A percentile compares a stretch with the other conserved stretches of the same genome.
These are phyloP conservation scores for Venturiaceae sp. DNA, from an alignment of 2,329 filamentous ascomycete genomes.

Conservation along the genomic window DNA sequence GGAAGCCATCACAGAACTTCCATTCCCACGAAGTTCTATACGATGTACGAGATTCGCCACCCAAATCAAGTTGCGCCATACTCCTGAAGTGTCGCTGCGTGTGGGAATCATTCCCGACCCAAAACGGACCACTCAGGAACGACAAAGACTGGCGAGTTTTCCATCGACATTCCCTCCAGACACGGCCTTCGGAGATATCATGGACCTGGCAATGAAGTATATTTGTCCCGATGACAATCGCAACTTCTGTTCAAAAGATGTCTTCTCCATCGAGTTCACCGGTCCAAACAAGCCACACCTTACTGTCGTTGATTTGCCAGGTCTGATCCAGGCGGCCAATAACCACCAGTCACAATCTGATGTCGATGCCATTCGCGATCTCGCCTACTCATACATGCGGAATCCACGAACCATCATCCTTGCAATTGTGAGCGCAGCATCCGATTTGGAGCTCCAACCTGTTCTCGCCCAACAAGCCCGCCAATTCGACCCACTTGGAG, in stretches of 20 bases:
- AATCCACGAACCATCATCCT: slow-evolving; percentile 35
- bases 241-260: slow-evolving; percentile 12
- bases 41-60: slow-evolving; percentile 14
- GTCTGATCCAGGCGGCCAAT: slow-evolving; percentile 42
- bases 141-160: slow-evolving; percentile 2
- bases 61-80: slow-evolving; percentile 11
- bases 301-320: slow-evolving; percentile 47
- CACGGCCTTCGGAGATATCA: slow-evolving; percentile 5
- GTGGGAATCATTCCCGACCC: slow-evolving; percentile 6
- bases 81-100: background rate
- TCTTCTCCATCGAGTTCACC: slow-evolving; percentile 19
- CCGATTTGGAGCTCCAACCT: slow-evolving; percentile 29
- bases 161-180: background rate
- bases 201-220: background rate
- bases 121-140: slow-evolving; percentile 1
- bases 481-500: slow-evolving; percentile 21
- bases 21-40: slow-evolving; percentile 12
- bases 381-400: slow-evolving; percentile 34
- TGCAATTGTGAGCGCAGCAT: slow-evolving; percentile 32
- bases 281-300: slow-evolving; percentile 30
- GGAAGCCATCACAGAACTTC: slow-evolving; percentile 13
- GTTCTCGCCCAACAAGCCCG: slow-evolving; percentile 16
- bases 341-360: slow-evolving; percentile 36
- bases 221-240: slow-evolving; percentile 3
- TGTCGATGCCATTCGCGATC: slow-evolving; percentile 32